Conservation (phyloP, 2,329 filamentous ascomycete genomes). For the Ophiocordyceps camponoti-rufipedis region DNA sequence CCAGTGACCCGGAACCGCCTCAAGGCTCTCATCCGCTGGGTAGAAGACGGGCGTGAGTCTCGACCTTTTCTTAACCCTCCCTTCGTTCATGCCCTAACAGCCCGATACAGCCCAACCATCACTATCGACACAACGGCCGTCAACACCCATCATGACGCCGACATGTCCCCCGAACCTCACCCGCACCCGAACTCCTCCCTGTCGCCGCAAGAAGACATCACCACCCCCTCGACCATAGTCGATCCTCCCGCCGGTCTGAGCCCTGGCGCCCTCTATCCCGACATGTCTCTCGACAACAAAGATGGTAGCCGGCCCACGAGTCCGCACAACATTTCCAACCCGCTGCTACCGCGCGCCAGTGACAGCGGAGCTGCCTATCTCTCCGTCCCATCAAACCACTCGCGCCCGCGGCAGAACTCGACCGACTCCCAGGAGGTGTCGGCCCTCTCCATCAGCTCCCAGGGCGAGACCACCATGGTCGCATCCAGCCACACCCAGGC, state of each 20-base stretch:
- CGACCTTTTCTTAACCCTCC: constrained; percentile 31
- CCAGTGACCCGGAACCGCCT: background rate
- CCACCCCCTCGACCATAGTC: constrained; percentile 19
- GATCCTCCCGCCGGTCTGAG: constrained; percentile 13
- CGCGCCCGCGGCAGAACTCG: constrained; percentile 48
- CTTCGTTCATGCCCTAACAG: constrained; percentile 16
- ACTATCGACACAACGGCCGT: constrained; percentile 33
- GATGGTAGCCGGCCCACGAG: constrained; percentile 47
- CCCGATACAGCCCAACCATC: constrained; percentile 27
- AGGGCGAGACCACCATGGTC: constrained; percentile 43
- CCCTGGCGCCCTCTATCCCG: constrained; percentile 21
- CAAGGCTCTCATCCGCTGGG: background rate
- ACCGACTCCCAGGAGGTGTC: constrained; percentile 45
- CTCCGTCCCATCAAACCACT: constrained; percentile 39
- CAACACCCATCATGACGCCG: constrained; percentile 9
- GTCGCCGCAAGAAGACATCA: constrained; percentile 15
- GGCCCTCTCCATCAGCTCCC: constrained; percentile 37
- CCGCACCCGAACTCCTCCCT: background rate
- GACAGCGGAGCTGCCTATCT: constrained; percentile 37
- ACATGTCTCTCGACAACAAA: constrained; percentile 45
- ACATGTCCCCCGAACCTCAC: constrained; percentile 10
- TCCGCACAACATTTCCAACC: constrained; percentile 52
- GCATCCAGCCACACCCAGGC: constrained; percentile 23
- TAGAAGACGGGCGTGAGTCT: constrained; percentile 17
- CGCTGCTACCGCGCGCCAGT: constrained; percentile 24